A percentile compares a stretch with the other conserved stretches of the same genome.
phyloP scores from a whole-genome alignment of 2,329 filamentous ascomycete genomes.

The Tolypocladium amazonense region DNA sequence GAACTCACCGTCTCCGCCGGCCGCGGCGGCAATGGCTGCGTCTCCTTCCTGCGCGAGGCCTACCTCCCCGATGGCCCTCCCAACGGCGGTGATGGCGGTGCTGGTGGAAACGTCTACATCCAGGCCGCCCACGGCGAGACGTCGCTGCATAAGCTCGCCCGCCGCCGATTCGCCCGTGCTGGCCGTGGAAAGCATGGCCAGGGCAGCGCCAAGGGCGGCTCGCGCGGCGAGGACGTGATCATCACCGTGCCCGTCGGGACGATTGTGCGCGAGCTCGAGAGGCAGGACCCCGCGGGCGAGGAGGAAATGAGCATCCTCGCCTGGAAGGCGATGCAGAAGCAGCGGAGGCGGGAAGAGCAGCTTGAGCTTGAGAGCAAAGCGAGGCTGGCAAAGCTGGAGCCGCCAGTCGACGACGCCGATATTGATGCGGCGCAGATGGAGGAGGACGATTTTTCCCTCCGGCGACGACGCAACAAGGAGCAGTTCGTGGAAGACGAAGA shows the following conservation, averaged over 20 bases:
- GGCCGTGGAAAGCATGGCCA: conserved; percentile 69
- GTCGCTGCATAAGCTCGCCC: conserved; percentile 81
- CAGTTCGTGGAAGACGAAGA: conserved; percentile 14
- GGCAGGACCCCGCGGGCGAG: conserved; percentile 66
- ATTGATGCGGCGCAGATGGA: conserved; percentile 5
- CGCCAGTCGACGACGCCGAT: neutral
- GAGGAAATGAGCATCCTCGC: conserved; percentile 34
- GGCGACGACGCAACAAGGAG: conserved; percentile 1
- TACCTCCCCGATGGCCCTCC: conserved; percentile 81
- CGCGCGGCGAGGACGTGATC: conserved; percentile 75
- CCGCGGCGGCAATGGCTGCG: conserved; percentile 78
- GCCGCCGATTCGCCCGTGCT: conserved; percentile 64
- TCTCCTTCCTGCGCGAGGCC: conserved; percentile 87
- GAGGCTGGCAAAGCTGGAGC: conserved; percentile 5
- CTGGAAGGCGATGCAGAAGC: conserved; percentile 21
- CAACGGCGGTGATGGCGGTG: conserved; percentile 90
- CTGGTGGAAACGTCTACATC: conserved; percentile 86
- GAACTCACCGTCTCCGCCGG: conserved; percentile 69
- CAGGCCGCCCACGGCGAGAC: conserved; percentile 88
- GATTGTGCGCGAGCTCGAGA: conserved; percentile 70
- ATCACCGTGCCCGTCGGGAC: conserved; percentile 90
- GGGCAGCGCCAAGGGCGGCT: conserved; percentile 62
- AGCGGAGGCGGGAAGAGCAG: conserved; percentile 17
- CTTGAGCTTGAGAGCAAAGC: conserved; percentile 23
- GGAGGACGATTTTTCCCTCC: conserved; percentile 2